A percentile compares a stretch with the other conserved stretches of the same genome.
phyloP scores from a whole-genome alignment of 352 stramenopile genomes.

The Stramenopiles sp. region DNA sequence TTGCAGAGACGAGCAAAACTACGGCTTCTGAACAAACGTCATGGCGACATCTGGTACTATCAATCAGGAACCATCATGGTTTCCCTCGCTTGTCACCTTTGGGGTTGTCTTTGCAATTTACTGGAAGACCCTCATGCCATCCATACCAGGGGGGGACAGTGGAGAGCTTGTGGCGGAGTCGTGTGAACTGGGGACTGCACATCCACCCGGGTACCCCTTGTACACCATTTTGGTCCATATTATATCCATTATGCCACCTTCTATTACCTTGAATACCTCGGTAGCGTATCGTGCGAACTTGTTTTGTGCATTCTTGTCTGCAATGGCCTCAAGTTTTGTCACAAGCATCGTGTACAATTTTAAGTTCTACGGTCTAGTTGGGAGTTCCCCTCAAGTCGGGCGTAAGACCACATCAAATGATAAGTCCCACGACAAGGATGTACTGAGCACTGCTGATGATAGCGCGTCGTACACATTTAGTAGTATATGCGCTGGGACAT shows the following conservation, averaged over 20 bases:
- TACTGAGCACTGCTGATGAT: not conserved
- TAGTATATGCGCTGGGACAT: no score
- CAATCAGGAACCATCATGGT: no score
- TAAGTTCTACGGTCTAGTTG: not conserved
- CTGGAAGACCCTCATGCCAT: no score
- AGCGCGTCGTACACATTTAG: no score
- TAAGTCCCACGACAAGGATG: not conserved
- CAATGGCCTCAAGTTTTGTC: conserved; percentile 22
- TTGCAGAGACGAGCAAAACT: no score
- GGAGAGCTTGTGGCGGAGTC: conserved; percentile 78
- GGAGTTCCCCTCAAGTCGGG: not conserved
- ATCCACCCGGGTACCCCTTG: conserved; percentile 78
- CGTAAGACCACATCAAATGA: not conserved
- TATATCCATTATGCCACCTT: conserved; percentile 27
- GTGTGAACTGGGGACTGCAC: conserved; percentile 67
- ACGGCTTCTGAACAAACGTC: no score
- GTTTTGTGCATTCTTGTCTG: conserved; percentile 42
- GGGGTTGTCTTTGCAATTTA: no score
- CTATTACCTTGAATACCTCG: conserved; percentile 23
- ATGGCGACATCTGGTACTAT: no score
- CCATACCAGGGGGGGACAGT: conserved; percentile 22
- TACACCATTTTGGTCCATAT: conserved; percentile 66
- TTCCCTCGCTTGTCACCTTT: no score
- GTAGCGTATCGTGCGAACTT: conserved; percentile 62
- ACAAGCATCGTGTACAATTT: conserved; percentile 21